Evolutionary conservation across 1,284 basidiomycete genomes (phyloP).

Genomic region (Pseudozyma thailandica): DNA sequence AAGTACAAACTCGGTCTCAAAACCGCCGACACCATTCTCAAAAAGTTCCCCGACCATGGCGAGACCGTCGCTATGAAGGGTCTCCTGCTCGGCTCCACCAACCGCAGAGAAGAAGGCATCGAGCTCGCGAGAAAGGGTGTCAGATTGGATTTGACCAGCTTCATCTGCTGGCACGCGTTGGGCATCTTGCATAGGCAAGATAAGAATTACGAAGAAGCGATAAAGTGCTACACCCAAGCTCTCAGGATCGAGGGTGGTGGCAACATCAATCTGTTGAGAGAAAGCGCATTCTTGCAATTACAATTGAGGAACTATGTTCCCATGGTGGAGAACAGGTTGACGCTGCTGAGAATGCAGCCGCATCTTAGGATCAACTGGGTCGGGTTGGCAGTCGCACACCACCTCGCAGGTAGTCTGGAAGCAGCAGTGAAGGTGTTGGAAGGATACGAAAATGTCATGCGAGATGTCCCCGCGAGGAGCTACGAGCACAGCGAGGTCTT

Average conservation of each 20-base stretch:
- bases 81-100: conserved; percentile 58
- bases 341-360: conserved; percentile 83
- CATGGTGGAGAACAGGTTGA: conserved; percentile 84
- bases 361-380: conserved; percentile 90
- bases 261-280: conserved; percentile 91
- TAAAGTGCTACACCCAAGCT: conserved; percentile 83
- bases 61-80: conserved; percentile 67
- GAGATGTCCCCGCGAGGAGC: conserved; percentile 54
- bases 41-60: conserved; percentile 94
- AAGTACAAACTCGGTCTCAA: conserved; percentile 91
- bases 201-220: conserved; percentile 85
- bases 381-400: conserved; percentile 86
- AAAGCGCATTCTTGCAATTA: conserved; percentile 87
- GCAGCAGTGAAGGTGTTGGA: conserved; percentile 82
- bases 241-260: conserved; percentile 85
- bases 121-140: conserved; percentile 85
- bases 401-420: conserved; percentile 79
- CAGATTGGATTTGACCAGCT: conserved; percentile 86
- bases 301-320: conserved; percentile 86
- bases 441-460: conserved; percentile 70
- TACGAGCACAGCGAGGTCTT: conserved; percentile 84
- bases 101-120: conserved; percentile 73
- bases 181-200: conserved; percentile 76
- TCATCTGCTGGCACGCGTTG: conserved; percentile 98
- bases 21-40: conserved; percentile 91